A percentile compares a stretch with the other conserved stretches of the same genome.
phyloP scores from a whole-genome alignment of 148 eudicot genomes.

The Heliosperma pusillum region DNA sequence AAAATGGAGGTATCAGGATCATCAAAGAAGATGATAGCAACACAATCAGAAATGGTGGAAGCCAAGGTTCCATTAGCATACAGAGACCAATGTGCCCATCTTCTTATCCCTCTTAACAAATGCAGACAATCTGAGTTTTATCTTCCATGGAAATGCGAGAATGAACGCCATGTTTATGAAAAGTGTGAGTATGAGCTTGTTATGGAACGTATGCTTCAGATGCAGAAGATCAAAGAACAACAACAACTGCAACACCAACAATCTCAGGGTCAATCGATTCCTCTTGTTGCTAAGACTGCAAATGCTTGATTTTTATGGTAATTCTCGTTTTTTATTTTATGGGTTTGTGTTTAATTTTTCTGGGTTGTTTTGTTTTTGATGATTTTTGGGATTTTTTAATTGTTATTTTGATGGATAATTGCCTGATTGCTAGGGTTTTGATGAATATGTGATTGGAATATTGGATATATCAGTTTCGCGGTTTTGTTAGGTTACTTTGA shows the following conservation, averaged over 20 bases:
- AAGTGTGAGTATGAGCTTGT: constrained; percentile 98
- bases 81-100: constrained; percentile 95
- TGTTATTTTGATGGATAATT: background rate
- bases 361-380: background rate
- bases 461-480: background rate
- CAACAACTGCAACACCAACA: constrained; percentile 37
- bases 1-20: constrained; percentile 72
- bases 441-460: too few species aligned
- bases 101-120: constrained; percentile 89
- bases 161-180: constrained; percentile 81
- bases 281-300: constrained; percentile 71
- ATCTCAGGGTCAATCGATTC: constrained; percentile 37
- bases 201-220: constrained; percentile 91
- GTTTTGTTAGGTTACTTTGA: background rate
- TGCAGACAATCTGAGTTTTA: constrained; percentile 81
- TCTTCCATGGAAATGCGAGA: constrained; percentile 90
- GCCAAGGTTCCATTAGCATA: constrained; percentile 62
- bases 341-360: background rate
- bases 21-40: constrained; percentile 94
- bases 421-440: background rate
- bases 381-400: background rate
- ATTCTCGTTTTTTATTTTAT: background rate
- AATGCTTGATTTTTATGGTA: constrained; percentile 41
- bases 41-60: constrained; percentile 81
- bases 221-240: constrained; percentile 76